Conservation (phyloP, 208 protist species). For the Naegleria lovaniensis region DNA sequence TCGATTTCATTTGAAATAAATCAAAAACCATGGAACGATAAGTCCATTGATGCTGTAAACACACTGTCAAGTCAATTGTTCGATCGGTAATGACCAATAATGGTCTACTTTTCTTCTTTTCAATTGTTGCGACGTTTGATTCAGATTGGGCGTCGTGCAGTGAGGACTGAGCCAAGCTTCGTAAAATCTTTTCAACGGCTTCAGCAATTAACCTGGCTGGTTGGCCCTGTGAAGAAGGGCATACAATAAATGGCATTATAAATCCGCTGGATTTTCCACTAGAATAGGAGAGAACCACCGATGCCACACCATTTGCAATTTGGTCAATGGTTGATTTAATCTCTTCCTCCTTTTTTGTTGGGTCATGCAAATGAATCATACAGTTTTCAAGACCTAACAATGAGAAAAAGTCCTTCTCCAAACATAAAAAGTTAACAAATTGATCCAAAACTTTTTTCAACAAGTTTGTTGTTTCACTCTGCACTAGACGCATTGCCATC, state of each 20-base stretch:
- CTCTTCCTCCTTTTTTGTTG: background rate
- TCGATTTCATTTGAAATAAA: conserved; percentile 52
- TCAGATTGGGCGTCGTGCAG: background rate
- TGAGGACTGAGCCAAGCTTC: background rate
- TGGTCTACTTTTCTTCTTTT: conserved; percentile 27
- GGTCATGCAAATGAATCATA: background rate
- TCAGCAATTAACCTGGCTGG: background rate
- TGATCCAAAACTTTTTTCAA: conserved; percentile 57
- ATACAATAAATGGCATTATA: background rate
- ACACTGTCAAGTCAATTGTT: conserved; percentile 52
- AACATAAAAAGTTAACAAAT: conserved; percentile 60
- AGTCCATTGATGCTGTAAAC: conserved; percentile 64
- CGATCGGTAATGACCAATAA: conserved; percentile 59
- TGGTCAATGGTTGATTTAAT: background rate
- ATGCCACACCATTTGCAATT: background rate
- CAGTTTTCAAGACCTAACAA: conserved; percentile 36
- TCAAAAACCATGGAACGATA: conserved; percentile 67
- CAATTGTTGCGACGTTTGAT: background rate
- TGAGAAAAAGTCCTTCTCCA: conserved; percentile 62
- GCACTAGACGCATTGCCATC: background rate
- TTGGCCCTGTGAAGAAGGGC: background rate
- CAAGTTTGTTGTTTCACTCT: background rate
- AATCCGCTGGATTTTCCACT: background rate
- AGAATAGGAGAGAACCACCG: background rate
- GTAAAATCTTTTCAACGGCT: background rate